A percentile compares a stretch with the other conserved stretches of the same genome.
Conservation (phyloP, 129 eudicot genomes). For the Heracleum sosnowskyi region DNA sequence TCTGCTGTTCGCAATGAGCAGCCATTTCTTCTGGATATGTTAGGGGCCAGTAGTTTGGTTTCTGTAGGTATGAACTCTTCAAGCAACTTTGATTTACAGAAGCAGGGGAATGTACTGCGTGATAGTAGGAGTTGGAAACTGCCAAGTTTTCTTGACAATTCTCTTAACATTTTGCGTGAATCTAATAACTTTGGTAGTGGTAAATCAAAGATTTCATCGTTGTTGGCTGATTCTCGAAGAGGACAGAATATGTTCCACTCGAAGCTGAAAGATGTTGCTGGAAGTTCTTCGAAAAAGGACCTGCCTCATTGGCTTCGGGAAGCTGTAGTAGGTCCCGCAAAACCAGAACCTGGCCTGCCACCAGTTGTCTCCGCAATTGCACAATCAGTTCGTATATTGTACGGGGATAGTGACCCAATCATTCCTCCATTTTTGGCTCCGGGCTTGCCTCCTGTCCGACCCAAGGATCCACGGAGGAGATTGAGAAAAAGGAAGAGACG, state of each 20-base stretch:
- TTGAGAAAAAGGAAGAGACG: constrained; percentile 51
- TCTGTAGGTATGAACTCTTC: constrained; percentile 37
- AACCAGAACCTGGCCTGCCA: constrained; percentile 59
- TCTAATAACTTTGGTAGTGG: constrained; percentile 12
- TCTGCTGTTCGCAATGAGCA: constrained; percentile 19
- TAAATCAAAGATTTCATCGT: constrained; percentile 13
- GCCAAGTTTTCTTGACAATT: constrained; percentile 32
- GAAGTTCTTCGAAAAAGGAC: constrained; percentile 33
- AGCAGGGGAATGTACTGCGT: constrained; percentile 25
- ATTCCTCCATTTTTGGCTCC: constrained; percentile 81
- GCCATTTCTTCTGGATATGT: constrained; percentile 34
- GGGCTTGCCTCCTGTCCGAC: constrained; percentile 56
- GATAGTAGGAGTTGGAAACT: constrained; percentile 24
- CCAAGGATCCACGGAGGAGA: constrained; percentile 58
- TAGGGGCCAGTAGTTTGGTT: constrained; percentile 34
- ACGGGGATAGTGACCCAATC: constrained; percentile 47
- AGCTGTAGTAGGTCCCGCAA: constrained; percentile 55
- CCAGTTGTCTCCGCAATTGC: constrained; percentile 74
- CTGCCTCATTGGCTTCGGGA: constrained; percentile 96
- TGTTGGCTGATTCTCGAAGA: constrained; percentile 10
- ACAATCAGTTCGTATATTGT: constrained; percentile 62
- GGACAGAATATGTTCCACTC: constrained; percentile 14
- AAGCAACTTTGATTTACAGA: constrained; percentile 21
- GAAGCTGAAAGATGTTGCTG: constrained; percentile 36
- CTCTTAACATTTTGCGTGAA: constrained; percentile 20